These are phyloP conservation scores for Blastocystis sp. DNA, from an alignment of 352 stramenopile genomes.

Conservation along the genomic window DNA sequence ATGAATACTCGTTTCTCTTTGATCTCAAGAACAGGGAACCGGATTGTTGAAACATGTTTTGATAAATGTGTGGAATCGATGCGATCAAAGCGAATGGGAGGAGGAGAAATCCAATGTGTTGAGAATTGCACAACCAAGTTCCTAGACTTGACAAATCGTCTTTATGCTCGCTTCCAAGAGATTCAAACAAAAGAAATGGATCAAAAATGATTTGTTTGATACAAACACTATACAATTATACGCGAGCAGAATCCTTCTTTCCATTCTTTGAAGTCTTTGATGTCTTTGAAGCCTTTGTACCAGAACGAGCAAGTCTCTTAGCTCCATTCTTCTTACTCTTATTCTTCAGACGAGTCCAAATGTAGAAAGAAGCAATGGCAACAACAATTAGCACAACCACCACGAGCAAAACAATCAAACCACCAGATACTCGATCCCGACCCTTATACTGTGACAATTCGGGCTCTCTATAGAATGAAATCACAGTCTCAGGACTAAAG, in stretches of 20 bases:
- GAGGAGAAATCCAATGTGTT: constrained; percentile 37
- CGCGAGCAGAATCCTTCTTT: background rate
- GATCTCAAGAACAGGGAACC: constrained; percentile 37
- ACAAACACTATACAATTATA: constrained; percentile 44
- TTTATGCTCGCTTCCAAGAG: constrained; percentile 22
- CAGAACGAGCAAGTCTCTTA: constrained; percentile 9
- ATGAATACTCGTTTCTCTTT: background rate
- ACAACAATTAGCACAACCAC: constrained; percentile 24
- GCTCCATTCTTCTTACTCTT: constrained; percentile 58
- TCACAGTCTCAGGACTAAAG: background rate
- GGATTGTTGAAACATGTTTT: constrained; percentile 37
- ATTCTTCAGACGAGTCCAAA: constrained; percentile 62
- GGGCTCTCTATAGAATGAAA: constrained; percentile 3
- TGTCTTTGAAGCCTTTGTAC: background rate
- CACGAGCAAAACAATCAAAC: constrained; percentile 28
- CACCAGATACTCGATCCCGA: background rate
- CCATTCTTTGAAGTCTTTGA: background rate
- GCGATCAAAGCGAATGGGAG: constrained; percentile 36
- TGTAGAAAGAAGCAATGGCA: background rate
- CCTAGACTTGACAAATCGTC: background rate
- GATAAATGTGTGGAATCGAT: constrained; percentile 30
- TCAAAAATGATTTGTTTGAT: constrained; percentile 15
- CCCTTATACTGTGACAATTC: constrained; percentile 45
- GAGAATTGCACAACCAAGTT: constrained; percentile 57
- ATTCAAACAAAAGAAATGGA: constrained; percentile 24